Base-by-base conservation (phyloP, 106 monocot genomes). In the Phalaenopsis aphrodite region DNA sequence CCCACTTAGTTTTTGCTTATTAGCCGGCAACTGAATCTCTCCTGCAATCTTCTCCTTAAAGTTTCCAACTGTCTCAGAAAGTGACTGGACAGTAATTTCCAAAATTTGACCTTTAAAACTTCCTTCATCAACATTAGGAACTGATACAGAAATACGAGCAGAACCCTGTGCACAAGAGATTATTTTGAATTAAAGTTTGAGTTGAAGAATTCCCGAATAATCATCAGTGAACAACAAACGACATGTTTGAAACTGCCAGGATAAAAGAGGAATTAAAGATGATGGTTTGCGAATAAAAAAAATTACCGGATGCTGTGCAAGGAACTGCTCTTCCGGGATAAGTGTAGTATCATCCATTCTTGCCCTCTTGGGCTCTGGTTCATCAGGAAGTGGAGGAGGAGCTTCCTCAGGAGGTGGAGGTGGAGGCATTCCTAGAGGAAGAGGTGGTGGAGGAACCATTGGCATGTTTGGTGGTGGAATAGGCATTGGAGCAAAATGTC, bases 31-130 rank as follows among this genome's bases (percentile, higher is more conserved):
- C 85, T 99, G 98, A 75, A 94, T 76, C 78, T 99, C 94, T 64
- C 89, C 98, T 56, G 98, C 92, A 83, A 99, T 99, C 87, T 99
- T 94, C 87, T 99, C 98, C 81, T 99, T 99, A 36, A 99, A 86
- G 81, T 89, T 99, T 55, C 92, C 88, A 71, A 99, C 72, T 65
- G 92, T 91, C 80, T 99, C 98, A 67, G 94, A 89, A 7, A 99
- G 80, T 10, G 98, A 92, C 69, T 87, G 98, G 76, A 99, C 81
- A 2, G 78, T 81, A 58, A 99, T 94, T 84, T 99, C 91, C 88
- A 99, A 76, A 46, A 83, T 46, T 78, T 94, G 98, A 3, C 98
- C 98, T 79, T 93, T 92, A 82, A 99, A 81, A 77, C 94, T 99
- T 39, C 98, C 98, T 87, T 99, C 98, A 75, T 99, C 98, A 72